Evolutionary conservation across 495 filamentous ascomycete species (phyloP).

Genomic region (Xylaria grammica): DNA sequence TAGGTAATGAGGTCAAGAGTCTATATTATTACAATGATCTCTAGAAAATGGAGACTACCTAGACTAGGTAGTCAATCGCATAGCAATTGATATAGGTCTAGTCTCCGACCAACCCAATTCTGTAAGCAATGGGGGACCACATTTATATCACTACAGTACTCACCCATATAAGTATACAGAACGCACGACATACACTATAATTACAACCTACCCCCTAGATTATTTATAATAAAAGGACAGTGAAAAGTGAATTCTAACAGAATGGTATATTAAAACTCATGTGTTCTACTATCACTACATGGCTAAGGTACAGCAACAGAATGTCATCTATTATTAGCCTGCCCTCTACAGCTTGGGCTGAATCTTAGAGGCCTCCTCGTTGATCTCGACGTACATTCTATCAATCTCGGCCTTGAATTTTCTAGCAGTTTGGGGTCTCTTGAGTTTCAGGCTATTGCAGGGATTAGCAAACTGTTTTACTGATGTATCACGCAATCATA

Average conservation of each 20-base stretch:
- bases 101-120: too few relatives aligned
- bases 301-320: not conserved
- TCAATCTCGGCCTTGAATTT: constrained; percentile 76
- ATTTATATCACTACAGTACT: too few relatives aligned
- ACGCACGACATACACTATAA: too few relatives aligned
- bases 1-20: too few relatives aligned
- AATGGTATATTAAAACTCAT: not conserved
- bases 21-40: too few relatives aligned
- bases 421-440: constrained; percentile 86
- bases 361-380: constrained; percentile 34
- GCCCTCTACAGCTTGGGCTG: constrained; percentile 50
- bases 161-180: too few relatives aligned
- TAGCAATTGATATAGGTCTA: too few relatives aligned
- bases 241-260: not conserved
- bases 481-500: not conserved
- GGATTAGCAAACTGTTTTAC: constrained; percentile 40
- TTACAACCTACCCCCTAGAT: too few relatives aligned
- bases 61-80: too few relatives aligned
- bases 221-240: too few relatives aligned
- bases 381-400: constrained; percentile 76
- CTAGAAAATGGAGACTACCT: too few relatives aligned
- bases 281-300: constrained; percentile 9
- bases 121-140: too few relatives aligned
- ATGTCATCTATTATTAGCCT: not conserved
- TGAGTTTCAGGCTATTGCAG: constrained; percentile 79